Conservation (phyloP, 805 yeast species). For the Metschnikowia baotianmanensis region DNA sequence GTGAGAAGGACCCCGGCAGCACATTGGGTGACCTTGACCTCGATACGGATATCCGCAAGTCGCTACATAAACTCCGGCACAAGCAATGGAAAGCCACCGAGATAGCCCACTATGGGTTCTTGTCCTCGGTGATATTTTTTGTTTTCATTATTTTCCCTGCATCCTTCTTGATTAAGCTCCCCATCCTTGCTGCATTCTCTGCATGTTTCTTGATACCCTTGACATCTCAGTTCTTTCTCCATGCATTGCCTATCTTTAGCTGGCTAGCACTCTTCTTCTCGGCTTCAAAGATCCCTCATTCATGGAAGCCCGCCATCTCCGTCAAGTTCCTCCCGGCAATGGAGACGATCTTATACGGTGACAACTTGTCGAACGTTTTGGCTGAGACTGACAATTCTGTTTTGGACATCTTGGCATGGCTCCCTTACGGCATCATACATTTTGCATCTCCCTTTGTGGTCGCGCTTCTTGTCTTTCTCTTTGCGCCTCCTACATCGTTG, state of each 20-base stretch:
- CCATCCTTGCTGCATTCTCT: constrained; percentile 40
- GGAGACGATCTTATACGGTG: constrained; percentile 91
- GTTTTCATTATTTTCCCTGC: constrained; percentile 61
- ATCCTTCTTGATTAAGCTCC: constrained; percentile 40
- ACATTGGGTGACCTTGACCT: constrained; percentile 51
- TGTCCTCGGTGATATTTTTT: constrained; percentile 51
- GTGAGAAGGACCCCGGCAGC: constrained; percentile 50
- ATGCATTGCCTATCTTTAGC: constrained; percentile 77
- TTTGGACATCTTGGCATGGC: constrained; percentile 87
- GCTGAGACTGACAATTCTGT: constrained; percentile 66
- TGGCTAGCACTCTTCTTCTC: constrained; percentile 85
- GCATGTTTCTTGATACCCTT: constrained; percentile 63
- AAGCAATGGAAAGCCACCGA: constrained; percentile 49
- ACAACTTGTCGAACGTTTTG: constrained; percentile 77
- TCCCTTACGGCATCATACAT: constrained; percentile 91
- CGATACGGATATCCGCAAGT: constrained; percentile 44
- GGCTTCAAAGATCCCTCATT: constrained; percentile 68
- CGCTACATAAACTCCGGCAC: constrained; percentile 40
- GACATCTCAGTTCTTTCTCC: constrained; percentile 79
- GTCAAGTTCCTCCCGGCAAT: constrained; percentile 87
- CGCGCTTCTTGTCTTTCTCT: constrained; percentile 72
- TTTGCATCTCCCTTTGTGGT: constrained; percentile 88
- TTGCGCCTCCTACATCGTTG: constrained; percentile 87
- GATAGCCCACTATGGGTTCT: constrained; percentile 48
- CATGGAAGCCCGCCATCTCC: constrained; percentile 81